Evolutionary conservation across 768 basidiomycete genomes (phyloP), one percentile per base, ranked within the genome.

Genomic region (Mycena metata): DNA sequence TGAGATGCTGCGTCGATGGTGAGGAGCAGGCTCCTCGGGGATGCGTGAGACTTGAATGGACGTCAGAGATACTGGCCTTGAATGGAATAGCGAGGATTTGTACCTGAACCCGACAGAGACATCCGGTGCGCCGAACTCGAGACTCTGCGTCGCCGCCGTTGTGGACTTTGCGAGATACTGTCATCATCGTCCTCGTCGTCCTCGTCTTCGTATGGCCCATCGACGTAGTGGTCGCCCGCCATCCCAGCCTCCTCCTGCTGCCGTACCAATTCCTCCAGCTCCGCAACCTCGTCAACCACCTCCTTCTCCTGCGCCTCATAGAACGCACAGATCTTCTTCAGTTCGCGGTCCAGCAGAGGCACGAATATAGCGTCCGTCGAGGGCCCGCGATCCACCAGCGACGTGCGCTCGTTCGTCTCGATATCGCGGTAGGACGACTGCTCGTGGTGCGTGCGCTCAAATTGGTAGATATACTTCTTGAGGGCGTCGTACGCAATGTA

Each of bases 401-500:
- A 78, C 4, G 88, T 84, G 9, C 72, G 82, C 74, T 93, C 91
- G 64, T 86, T 87, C 13, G 90, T 83, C 73, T 94, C 93, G 46
- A 91, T 73, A 77, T 95, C 93, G 50, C 74, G 77, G 59, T 80
- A 81, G 17, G 72, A 52, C 12, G 80, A 79, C 21, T 84, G 81
- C 3, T 82, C 84, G 49, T 85, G 84, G 63, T 94, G 89, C 67
- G 90, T 87, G 78, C 93, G 94, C 81, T 96, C 94, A 26, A 96
- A 84, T 70, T 91, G 90, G 82, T 96, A 96, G 41, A 96, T 91
- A 68, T 87, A 87, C 70, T 92, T 93, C 80, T 96, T 96, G 72
- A 96, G 83, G 6, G 87, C 83, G 77, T 93, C 94, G 76, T 96
- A 96, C 90, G 91, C 88, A 50, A 96, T 94, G 76, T 96, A 96